Percentiles rank a stretch among this genome's conserved stretches.
Conservation (phyloP, 345 rosid genomes). For the Brassica juncea region DNA sequence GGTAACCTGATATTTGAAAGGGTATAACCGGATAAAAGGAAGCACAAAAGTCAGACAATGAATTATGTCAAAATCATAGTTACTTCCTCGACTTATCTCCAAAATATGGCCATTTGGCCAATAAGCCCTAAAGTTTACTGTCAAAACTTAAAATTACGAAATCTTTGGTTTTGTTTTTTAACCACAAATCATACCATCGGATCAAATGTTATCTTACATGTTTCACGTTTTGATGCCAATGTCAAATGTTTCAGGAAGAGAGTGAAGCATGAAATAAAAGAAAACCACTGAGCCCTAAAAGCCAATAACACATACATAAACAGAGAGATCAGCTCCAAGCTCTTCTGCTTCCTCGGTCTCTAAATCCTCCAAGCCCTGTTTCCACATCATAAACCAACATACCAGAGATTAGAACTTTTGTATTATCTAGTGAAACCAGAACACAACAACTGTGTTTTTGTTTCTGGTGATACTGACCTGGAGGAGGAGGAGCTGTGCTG, state of each 20-base stretch:
- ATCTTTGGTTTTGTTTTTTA: background rate
- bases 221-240: slow-evolving; percentile 5
- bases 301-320: slow-evolving; percentile 20
- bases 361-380: slow-evolving; percentile 57
- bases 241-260: slow-evolving; percentile 5
- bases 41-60: no score
- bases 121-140: background rate
- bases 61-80: no score
- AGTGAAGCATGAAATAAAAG: background rate
- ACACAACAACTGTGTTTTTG: background rate
- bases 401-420: background rate
- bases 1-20: no score
- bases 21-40: no score
- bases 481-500: slow-evolving; percentile 83
- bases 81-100: no score
- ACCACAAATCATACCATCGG: background rate
- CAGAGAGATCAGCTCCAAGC: slow-evolving; percentile 46
- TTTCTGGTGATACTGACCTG: slow-evolving; percentile 55
- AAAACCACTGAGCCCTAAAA: slow-evolving; percentile 32
- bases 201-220: slow-evolving; percentile 30
- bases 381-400: slow-evolving; percentile 1
- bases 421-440: background rate
- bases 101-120: no score
- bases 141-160: background rate
- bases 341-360: slow-evolving; percentile 71